Base-by-base conservation (phyloP, 1,284 basidiomycete genomes). In the Ustilago trichophora region DNA sequence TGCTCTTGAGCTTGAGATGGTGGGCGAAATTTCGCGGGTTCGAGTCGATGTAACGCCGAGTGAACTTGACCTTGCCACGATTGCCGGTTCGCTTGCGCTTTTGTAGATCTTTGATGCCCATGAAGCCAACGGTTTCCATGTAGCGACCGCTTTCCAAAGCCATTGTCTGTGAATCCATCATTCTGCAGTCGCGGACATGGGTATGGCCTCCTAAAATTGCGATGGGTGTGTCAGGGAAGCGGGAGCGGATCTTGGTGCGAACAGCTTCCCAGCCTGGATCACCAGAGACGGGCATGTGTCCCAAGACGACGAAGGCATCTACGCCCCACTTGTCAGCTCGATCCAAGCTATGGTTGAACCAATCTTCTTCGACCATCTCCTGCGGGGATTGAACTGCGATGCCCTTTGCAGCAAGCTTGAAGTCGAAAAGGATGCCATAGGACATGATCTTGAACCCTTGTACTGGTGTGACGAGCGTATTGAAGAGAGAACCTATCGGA, bases 1-100 rank as follows among this genome's bases (percentile, higher is more conserved):
- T 35, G 21, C 47, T 50, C 10, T 35, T 35, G 19, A 80, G 68
- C 16, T 50, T 43, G 5, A 72, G 55, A 22, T 75, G 73, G 36
- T 63, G 55, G 5, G 72, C 67, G 45, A 72, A 83, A 65, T 83
- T 80, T n/a, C 80, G 70, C 4, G 82, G 79, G 67, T 84, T 85
- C 21, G 82, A 82, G 51, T 85, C 84, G 25, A 85, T 75, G 73
- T 85, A 85, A 7, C 83, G 67, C 15, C 85, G 64, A 19, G 82
- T 76, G 15, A 84, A 81, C 11, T 76, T 72, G 22, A 84, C 75
- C 13, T 56, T 60, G 13, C 56, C 51, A n/a, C 73, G 68, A 15
- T 75, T 65, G 13, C 68, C 55, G 3, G 57, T 44, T 4, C 46
- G 46, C 19, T 59, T 57, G 24, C 59, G 49, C 19, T 52, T 67